phyloP scores from a whole-genome alignment of 2,329 filamentous ascomycete genomes.

The Simplicillium aogashimaense region DNA sequence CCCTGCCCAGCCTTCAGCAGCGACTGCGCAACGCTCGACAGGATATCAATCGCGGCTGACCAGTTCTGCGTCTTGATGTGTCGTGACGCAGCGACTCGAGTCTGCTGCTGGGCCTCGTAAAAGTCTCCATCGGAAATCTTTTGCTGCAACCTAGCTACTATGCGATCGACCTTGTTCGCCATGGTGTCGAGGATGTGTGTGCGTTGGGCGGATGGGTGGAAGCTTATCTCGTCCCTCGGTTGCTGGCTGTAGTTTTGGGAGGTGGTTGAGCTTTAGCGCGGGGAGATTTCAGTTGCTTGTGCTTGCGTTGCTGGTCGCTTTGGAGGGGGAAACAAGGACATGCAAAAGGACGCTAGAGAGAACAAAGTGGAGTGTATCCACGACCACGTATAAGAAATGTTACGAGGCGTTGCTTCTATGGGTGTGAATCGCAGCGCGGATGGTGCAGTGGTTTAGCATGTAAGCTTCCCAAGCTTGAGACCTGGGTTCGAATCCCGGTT shows the following conservation, averaged over 20 bases:
- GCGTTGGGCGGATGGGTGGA: not conserved
- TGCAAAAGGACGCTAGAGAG: conserved; percentile 1
- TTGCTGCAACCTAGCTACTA: conserved; percentile 61
- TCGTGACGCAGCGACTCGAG: conserved; percentile 86
- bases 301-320: not conserved
- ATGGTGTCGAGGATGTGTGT: conserved; percentile 12
- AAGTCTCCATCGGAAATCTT: conserved; percentile 86
- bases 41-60: conserved; percentile 74
- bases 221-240: not conserved
- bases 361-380: conserved; percentile 1
- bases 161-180: conserved; percentile 33
- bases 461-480: conserved; percentile 27
- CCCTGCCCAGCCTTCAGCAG: conserved; percentile 89
- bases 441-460: conserved; percentile 29
- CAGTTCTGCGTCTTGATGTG: conserved; percentile 87
- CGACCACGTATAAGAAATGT: not conserved
- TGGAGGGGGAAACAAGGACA: conserved; percentile 4
- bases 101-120: conserved; percentile 98
- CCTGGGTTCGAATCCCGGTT: conserved; percentile 26
- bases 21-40: conserved; percentile 74
- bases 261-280: not conserved
- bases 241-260: not conserved
- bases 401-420: conserved; percentile 4
- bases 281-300: not conserved
- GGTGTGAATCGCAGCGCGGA: conserved; percentile 7